These are phyloP conservation scores for Apiospora phragmitis DNA, from an alignment of 2,329 filamentous ascomycete species.

Conservation along the genomic window DNA sequence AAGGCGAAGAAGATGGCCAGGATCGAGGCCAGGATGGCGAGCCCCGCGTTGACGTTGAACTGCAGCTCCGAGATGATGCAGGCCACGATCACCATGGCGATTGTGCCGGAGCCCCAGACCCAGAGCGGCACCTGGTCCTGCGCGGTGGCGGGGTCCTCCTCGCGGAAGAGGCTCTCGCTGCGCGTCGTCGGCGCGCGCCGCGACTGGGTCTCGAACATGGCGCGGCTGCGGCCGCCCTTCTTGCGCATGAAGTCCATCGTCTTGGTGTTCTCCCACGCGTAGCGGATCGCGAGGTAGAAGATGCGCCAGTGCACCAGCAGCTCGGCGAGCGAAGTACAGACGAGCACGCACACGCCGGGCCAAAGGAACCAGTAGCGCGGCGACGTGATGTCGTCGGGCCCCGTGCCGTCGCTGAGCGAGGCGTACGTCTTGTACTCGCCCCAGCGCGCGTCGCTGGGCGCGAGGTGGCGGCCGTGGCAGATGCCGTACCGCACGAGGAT, in stretches of 20 bases:
- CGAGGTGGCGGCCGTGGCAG: conserved; percentile 29
- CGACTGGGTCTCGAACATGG: conserved; percentile 8
- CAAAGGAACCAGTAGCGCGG: conserved; percentile 37
- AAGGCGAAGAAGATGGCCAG: conserved; percentile 63
- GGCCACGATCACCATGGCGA: conserved; percentile 49
- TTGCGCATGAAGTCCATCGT: conserved; percentile 11
- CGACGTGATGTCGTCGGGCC: background rate
- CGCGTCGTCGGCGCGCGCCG: background rate
- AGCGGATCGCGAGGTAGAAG: conserved; percentile 41
- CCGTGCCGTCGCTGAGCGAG: conserved; percentile 27
- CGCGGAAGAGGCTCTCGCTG: conserved; percentile 18
- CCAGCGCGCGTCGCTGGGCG: conserved; percentile 44
- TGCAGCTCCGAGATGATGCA: conserved; percentile 52
- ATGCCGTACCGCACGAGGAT: conserved; percentile 52
- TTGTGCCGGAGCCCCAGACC: conserved; percentile 52
- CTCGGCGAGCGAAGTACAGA: conserved; percentile 41
- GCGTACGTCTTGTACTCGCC: conserved; percentile 37
- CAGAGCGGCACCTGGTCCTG: conserved; percentile 51
- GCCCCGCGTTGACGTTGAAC: conserved; percentile 56
- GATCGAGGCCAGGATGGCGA: conserved; percentile 56
- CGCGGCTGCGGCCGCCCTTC: conserved; percentile 15
- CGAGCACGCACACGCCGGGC: conserved; percentile 44
- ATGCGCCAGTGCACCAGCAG: conserved; percentile 31
- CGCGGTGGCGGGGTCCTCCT: conserved; percentile 49
- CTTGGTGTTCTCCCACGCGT: conserved; percentile 39